Evolutionary conservation across 2,329 filamentous ascomycete genomes (phyloP), one percentile per base, ranked within the genome.

Genomic region (Ascosphaera pollenicola): DNA sequence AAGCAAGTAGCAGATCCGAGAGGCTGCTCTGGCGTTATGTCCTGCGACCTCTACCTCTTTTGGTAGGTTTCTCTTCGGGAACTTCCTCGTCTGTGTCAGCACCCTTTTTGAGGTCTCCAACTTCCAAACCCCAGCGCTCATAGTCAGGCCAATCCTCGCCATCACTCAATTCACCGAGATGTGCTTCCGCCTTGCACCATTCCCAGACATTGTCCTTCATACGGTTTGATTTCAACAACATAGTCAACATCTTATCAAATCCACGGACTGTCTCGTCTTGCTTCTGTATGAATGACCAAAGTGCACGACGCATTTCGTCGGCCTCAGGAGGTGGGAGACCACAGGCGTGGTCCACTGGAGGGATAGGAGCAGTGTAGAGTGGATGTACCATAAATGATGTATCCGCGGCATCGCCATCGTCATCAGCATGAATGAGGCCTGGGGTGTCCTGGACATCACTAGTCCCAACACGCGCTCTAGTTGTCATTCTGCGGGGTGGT

Each of bases 81-180:
- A 56, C 56, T 24, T 69, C 67, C 44, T 75, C 72, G 46, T 75
- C 72, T 41, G 66, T 63, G 41, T 71, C 67, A 31, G 68, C 67
- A 0, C 72, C 72, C 49, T 75, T 75, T 44, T 67, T 65, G 39
- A 75, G 51, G 42, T 68, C 65, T 1, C 66, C 65, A 28, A 59
- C 56, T 2, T 47, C 50, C n/a, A 76, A 52, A 0, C 63, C 64
- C 71, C 69, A 75, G 47, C 70, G 67, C 40, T 70, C 67, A 16
- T 62, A 58, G 48, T 77, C 73, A 45, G 73, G 73, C 73, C 73
- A 77, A 48, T 77, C 73, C 54, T 77, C 73, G 2, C 73, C 72
- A 47, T 77, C 73, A 39, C 69, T 74, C 69, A 75, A 68, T 49
- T 76, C 72, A 3, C 70, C 70, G 13, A 74, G 55, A 51, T 77